Evolutionary conservation across 805 yeast genomes (phyloP).

Genomic region (Saccharomyces jurei): DNA sequence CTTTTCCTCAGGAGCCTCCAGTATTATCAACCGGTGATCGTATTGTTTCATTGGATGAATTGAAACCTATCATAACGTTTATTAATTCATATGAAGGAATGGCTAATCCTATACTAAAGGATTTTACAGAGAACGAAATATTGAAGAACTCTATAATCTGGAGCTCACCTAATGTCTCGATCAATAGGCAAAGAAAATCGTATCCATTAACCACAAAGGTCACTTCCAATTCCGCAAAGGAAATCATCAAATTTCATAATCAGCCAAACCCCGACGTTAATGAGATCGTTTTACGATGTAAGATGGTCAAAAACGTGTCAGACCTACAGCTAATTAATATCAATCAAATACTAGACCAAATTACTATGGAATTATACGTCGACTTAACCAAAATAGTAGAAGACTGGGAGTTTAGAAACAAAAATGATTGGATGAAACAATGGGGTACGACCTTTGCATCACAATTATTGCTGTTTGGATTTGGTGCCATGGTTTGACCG

Average conservation of each 20-base stretch:
- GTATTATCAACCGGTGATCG: conserved; percentile 46
- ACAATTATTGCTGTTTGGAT: conserved; percentile 48
- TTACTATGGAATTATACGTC: conserved; percentile 50
- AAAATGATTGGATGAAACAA: conserved; percentile 38
- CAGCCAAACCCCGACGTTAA: conserved; percentile 14
- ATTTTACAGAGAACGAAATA: conserved; percentile 6
- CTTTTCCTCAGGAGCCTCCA: conserved; percentile 43
- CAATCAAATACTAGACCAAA: conserved; percentile 42
- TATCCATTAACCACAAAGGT: conserved; percentile 23
- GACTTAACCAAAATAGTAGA: conserved; percentile 47
- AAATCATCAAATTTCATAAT: conserved; percentile 32
- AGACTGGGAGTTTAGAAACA: conserved; percentile 41
- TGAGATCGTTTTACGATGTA: conserved; percentile 30
- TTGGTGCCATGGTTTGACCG: conserved; percentile 47
- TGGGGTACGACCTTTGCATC: conserved; percentile 58
- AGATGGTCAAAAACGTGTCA: conserved; percentile 40
- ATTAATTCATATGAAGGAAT: conserved; percentile 36
- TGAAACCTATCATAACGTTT: conserved; percentile 53
- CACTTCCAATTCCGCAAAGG: conserved; percentile 16
- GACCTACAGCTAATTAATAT: conserved; percentile 35
- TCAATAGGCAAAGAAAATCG: conserved; percentile 20
- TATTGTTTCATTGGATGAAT: conserved; percentile 49
- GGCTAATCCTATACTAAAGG: conserved; percentile 22
- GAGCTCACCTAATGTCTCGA: conserved; percentile 25
- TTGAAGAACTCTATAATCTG: conserved; percentile 12